These are phyloP conservation scores for Rhododendron henanense DNA, from an alignment of 148 eudicot genomes.

Conservation along the genomic window DNA sequence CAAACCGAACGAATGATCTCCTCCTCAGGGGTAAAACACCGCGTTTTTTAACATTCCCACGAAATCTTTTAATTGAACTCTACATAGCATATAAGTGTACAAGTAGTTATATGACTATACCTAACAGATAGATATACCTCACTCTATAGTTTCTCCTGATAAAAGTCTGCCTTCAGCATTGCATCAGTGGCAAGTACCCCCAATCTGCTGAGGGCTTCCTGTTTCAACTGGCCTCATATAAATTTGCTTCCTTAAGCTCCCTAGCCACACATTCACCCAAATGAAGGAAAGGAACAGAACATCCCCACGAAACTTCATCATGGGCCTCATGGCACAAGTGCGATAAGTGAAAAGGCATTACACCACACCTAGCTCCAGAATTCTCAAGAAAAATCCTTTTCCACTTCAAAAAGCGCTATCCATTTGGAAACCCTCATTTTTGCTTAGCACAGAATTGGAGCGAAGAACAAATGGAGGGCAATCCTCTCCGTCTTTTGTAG, in stretches of 20 bases:
- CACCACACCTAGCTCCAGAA: constrained; percentile 69
- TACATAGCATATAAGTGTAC: neutral
- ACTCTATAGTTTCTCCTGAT: constrained; percentile 58
- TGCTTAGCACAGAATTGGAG: constrained; percentile 46
- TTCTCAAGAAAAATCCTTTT: constrained; percentile 41
- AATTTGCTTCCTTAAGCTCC: constrained; percentile 68
- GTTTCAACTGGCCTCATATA: constrained; percentile 61
- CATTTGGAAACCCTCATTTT: constrained; percentile 17
- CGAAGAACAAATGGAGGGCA: constrained; percentile 57
- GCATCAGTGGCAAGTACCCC: constrained; percentile 53
- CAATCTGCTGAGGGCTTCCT: constrained; percentile 59
- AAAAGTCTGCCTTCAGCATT: constrained; percentile 39
- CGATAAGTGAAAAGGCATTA: constrained; percentile 66
- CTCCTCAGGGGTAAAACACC: neutral
- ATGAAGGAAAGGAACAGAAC: constrained; percentile 61
- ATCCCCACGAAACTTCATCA: constrained; percentile 49
- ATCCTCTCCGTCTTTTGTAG: constrained; percentile 34
- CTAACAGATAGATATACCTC: constrained; percentile 46
- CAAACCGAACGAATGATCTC: neutral
- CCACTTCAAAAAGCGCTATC: constrained; percentile 19
- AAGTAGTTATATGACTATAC: neutral
- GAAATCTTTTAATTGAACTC: neutral
- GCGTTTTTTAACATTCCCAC: neutral
- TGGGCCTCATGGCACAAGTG: constrained; percentile 46
- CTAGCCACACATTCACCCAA: constrained; percentile 76